phyloP scores from a whole-genome alignment of 2,329 filamentous ascomycete genomes.

The Diplodia mutila region DNA sequence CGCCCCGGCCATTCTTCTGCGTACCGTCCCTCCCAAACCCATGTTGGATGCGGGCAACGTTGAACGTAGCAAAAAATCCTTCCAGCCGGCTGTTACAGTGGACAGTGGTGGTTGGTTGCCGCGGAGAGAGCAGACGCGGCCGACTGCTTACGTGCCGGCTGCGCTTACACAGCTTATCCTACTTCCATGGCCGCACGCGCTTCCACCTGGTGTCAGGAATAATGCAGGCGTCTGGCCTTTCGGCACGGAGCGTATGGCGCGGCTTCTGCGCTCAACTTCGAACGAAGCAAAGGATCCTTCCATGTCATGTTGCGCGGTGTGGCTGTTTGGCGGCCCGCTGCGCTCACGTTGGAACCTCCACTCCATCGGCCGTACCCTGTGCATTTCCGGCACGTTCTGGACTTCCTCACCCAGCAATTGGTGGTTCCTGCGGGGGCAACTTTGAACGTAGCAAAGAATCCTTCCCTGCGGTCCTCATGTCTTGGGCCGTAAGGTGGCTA shows the following conservation, averaged over 20 bases:
- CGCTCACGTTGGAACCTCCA: neutral
- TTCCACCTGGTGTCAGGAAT: neutral
- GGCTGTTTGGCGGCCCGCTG: neutral
- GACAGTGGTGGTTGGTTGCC: neutral
- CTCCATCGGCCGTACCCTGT: too few species aligned
- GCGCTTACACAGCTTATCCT: neutral
- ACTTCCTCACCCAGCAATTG: neutral
- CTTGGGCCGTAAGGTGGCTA: neutral
- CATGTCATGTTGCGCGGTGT: neutral
- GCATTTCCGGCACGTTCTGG: neutral
- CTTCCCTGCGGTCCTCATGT: neutral
- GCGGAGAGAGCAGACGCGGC: neutral
- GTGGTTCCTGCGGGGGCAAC: neutral
- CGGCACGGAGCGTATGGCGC: neutral
- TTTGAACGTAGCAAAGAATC: neutral
- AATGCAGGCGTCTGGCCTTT: neutral
- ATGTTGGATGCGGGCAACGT: neutral
- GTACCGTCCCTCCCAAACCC: neutral
- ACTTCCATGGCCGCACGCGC: neutral
- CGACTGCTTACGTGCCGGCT: neutral
- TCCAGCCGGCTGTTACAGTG: neutral
- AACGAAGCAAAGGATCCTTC: slow-evolving; percentile 6
- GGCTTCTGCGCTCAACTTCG: neutral
- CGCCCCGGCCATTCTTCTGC: neutral
- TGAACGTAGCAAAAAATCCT: slow-evolving; percentile 6